Evolutionary conservation across 257 asterid species (phyloP).

Genomic region (Solanum paucissectum): DNA sequence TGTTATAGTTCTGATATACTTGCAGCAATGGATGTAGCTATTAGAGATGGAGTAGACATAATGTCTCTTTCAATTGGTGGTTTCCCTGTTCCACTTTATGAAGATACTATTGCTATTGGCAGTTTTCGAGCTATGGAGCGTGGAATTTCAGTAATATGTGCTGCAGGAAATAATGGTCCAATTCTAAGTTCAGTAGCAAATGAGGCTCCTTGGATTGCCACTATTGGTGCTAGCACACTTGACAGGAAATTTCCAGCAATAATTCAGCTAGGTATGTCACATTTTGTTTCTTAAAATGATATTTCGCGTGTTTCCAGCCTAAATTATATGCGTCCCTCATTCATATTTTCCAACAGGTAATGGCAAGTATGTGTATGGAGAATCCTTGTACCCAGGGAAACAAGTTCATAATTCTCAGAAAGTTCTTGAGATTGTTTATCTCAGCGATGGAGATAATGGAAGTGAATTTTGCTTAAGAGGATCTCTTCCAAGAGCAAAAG

Average conservation of each 20-base stretch:
- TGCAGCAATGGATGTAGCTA: constrained; percentile 6
- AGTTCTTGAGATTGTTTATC: background rate
- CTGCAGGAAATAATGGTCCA: constrained; percentile 8
- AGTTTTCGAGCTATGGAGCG: constrained; percentile 4
- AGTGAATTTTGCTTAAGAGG: constrained; percentile 5
- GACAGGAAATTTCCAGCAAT: constrained; percentile 6
- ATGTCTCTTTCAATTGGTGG: constrained; percentile 8
- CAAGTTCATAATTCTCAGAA: background rate
- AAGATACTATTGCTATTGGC: constrained; percentile 5
- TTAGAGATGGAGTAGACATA: constrained; percentile 7
- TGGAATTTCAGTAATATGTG: background rate
- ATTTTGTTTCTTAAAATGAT: background rate
- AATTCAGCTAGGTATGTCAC: background rate
- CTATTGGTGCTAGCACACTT: constrained; percentile 4
- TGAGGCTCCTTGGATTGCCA: constrained; percentile 4
- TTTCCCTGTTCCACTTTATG: background rate
- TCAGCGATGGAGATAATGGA: background rate
- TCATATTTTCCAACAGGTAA: background rate
- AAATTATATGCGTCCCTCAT: background rate
- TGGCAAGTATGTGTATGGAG: constrained; percentile 3
- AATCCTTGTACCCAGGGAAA: background rate
- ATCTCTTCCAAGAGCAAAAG: background rate
- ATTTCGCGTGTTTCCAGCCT: background rate
- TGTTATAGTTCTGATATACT: constrained; percentile 4
- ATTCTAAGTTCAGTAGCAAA: background rate